Conservation (phyloP, 495 filamentous ascomycete species). For the Echria macrotheca region DNA sequence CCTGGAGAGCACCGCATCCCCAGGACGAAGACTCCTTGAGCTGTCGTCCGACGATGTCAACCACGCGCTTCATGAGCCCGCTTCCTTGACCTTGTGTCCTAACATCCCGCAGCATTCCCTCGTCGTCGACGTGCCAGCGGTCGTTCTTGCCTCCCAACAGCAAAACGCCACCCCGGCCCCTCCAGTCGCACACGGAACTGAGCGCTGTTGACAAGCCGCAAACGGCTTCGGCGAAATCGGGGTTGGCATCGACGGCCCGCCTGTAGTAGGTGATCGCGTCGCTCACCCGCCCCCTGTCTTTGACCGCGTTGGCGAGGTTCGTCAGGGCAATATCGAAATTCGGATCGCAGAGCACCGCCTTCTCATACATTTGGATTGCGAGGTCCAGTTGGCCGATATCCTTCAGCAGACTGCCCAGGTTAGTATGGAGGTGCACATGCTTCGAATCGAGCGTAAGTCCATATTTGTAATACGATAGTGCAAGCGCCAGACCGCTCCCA, state of each 20-base stretch:
- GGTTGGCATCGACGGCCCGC: conserved; percentile 82
- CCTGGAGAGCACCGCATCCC: conserved; percentile 70
- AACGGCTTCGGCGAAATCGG: conserved; percentile 94
- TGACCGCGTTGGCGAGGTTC: conserved; percentile 96
- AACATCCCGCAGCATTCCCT: conserved; percentile 77
- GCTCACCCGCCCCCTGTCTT: conserved; percentile 86
- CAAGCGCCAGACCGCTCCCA: conserved; percentile 82
- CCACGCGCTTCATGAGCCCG: conserved; percentile 94
- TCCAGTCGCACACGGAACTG: conserved; percentile 96
- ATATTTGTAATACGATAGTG: conserved; percentile 92
- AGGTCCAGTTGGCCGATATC: conserved; percentile 90
- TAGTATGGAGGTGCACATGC: conserved; percentile 98
- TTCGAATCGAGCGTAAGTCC: conserved; percentile 77
- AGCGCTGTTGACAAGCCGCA: conserved; percentile 94
- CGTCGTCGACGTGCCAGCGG: conserved; percentile 90
- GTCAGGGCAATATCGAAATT: conserved; percentile 96
- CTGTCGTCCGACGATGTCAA: conserved; percentile 88
- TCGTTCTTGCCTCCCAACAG: conserved; percentile 68
- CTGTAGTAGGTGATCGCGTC: conserved; percentile 92
- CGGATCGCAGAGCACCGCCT: conserved; percentile 83
- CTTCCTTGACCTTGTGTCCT: conserved; percentile 51
- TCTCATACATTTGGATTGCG: conserved; percentile 96
- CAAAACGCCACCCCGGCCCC: conserved; percentile 78
- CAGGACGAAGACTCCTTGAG: conserved; percentile 81
- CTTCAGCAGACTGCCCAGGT: conserved; percentile 90